Evolutionary conservation across 139 green algal genomes (phyloP), one percentile per base, ranked within the genome.

Genomic region (Axilococcus clingmanii): DNA sequence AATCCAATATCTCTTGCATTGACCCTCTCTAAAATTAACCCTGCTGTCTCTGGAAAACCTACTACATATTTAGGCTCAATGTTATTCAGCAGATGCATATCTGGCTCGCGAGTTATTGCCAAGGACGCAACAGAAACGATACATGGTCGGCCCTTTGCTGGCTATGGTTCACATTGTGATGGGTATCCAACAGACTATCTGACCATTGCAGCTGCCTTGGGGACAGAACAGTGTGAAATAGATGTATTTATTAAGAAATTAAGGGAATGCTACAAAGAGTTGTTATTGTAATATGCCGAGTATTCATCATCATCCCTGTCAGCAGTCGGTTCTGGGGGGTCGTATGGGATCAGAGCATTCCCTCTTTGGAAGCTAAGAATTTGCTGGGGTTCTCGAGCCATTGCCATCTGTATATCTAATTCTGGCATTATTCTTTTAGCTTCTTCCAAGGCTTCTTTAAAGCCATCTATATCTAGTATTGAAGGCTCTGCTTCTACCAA

Each of bases 1-100:
- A 97, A 97, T 68, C 79, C 84, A 2, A 96, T 97, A 47, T 94
- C 83, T 1, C 41, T 94, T 22, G 90, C 61, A 2, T 44, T 97
- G 11, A 88, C 80, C 1, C 64, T 97, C 6, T 8, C 19, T 20
- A 28, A 35, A 6, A 22, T 34, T 20, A 2, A 36, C 20, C n/a
- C 14, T 20, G 5, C 47, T 35, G 19, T 42, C 48, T 22, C 44
- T 29, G 34, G 44, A 3, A 48, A 22, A 5, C 27, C 27, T 1
- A 15, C 44, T 50, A 45, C 77, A 0, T 83, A 86, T 46, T 69
- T 93, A 38, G 83, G 84, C 2, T 78, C 81, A 9, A 93, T 94
- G 86, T 68, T 94, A n/a, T 93, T 71, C 29, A 48, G 43, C 17
- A 48, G 86, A 27, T 73, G 59, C 48, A 71, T 91, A 2, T 95